phyloP scores from a whole-genome alignment of 1,284 basidiomycete genomes.

The Sporisorium scitamineum region DNA sequence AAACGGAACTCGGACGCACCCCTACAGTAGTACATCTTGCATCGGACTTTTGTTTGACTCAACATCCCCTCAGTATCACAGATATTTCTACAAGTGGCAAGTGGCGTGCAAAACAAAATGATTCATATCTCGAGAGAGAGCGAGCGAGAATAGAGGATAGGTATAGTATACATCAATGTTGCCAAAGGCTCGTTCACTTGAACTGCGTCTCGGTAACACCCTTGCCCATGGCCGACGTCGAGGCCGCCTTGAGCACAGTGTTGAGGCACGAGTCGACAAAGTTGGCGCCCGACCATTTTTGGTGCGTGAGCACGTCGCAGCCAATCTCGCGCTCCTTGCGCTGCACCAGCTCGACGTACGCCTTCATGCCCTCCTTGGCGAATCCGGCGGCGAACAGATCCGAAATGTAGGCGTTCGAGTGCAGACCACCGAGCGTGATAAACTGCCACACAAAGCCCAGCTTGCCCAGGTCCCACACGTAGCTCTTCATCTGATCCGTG shows the following conservation, averaged over 20 bases:
- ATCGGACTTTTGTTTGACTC: too few relatives aligned
- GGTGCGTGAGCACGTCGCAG: constrained; percentile 69
- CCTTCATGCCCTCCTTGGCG: constrained; percentile 80
- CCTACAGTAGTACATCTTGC: too few relatives aligned
- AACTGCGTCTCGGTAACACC: constrained; percentile 94
- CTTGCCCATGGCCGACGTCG: constrained; percentile 94
- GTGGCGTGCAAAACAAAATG: neutral
- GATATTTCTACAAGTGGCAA: too few relatives aligned
- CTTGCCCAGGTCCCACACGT: constrained; percentile 92
- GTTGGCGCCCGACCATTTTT: constrained; percentile 91
- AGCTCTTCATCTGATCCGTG: constrained; percentile 86
- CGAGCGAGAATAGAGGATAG: neutral
- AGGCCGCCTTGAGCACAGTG: constrained; percentile 93
- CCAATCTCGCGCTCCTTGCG: constrained; percentile 72
- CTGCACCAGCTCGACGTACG: constrained; percentile 74
- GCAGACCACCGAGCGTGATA: constrained; percentile 94
- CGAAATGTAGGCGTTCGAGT: constrained; percentile 96
- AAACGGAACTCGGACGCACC: neutral
- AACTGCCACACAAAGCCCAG: constrained; percentile 98
- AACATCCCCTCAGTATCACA: too few relatives aligned
- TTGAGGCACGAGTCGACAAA: constrained; percentile 91
- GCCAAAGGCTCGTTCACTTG: constrained; percentile 49
- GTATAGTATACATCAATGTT: constrained; percentile 21
- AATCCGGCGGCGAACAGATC: constrained; percentile 90
- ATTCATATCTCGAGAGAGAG: neutral